Conservation (phyloP, 2,329 filamentous ascomycete species). For the Monosporascus sp. region DNA sequence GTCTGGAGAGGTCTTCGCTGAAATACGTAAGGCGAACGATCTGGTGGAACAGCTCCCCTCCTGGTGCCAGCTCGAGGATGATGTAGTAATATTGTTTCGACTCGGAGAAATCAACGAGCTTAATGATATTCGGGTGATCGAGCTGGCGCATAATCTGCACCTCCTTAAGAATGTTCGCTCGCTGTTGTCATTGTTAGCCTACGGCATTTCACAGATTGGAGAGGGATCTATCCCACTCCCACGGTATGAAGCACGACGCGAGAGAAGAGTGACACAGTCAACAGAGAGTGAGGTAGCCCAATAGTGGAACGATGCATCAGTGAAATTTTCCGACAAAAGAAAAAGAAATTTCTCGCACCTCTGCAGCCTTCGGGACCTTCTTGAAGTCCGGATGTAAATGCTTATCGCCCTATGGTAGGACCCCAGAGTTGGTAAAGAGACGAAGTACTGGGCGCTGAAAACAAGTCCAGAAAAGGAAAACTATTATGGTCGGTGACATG, state of each 20-base stretch:
- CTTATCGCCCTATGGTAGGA: slow-evolving; percentile 68
- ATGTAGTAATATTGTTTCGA: slow-evolving; percentile 97
- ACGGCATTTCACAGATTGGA: slow-evolving; percentile 5
- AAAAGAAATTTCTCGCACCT: slow-evolving; percentile 68
- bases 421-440: slow-evolving; percentile 48
- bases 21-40: slow-evolving; percentile 98
- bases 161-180: slow-evolving; percentile 96
- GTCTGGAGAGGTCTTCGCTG: slow-evolving; percentile 88
- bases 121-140: slow-evolving; percentile 93
- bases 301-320: slow-evolving; percentile 3
- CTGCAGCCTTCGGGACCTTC: slow-evolving; percentile 89
- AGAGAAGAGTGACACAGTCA: slow-evolving; percentile 5
- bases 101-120: slow-evolving; percentile 89
- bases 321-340: slow-evolving; percentile 23
- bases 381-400: slow-evolving; percentile 96
- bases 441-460: slow-evolving; percentile 18
- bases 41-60: slow-evolving; percentile 96
- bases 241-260: slow-evolving; percentile 16
- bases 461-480: slow-evolving; percentile 27
- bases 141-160: slow-evolving; percentile 98
- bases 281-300: slow-evolving; percentile 20
- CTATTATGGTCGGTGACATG: slow-evolving; percentile 16
- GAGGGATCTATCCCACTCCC: slow-evolving; percentile 7
- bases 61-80: slow-evolving; percentile 87
- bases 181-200: slow-evolving; percentile 47